These are phyloP conservation scores for Talaromyces sp. DNA, from an alignment of 2,329 filamentous ascomycete species.

Conservation along the genomic window DNA sequence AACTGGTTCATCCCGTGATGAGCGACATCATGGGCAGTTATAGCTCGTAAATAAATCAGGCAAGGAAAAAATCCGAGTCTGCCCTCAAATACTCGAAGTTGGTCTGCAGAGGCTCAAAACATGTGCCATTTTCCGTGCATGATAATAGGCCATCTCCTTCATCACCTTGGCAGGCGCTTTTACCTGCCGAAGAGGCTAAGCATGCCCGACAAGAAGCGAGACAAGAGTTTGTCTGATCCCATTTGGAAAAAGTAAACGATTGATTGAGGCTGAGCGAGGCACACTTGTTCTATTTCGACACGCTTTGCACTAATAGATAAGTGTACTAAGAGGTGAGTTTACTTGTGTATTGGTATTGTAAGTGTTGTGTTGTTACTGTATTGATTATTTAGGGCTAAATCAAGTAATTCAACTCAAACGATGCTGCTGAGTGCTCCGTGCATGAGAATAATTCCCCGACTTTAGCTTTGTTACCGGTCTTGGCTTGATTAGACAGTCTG, in stretches of 20 bases:
- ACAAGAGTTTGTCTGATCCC: not conserved
- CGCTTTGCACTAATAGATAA: not conserved
- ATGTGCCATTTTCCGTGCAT: not conserved
- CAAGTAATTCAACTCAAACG: not conserved
- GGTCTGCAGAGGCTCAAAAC: slow-evolving; percentile 1
- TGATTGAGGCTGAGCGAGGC: slow-evolving; percentile 16
- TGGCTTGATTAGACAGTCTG: not conserved
- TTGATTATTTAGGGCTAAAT: not conserved
- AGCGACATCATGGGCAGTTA: not conserved
- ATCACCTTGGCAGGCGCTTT: not conserved
- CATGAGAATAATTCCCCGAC: not conserved
- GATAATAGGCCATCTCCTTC: not conserved
- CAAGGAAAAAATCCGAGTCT: not conserved
- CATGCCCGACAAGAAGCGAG: not conserved
- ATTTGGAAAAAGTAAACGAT: slow-evolving; percentile 5
- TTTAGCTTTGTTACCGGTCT: not conserved
- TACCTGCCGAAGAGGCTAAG: not conserved
- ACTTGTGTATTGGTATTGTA: not conserved
- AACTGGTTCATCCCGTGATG: not conserved
- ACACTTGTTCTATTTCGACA: not conserved
- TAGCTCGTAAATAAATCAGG: not conserved
- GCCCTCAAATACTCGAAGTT: not conserved
- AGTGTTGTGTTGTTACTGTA: not conserved
- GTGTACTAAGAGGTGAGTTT: not conserved
- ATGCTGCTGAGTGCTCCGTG: not conserved